A percentile compares a stretch with the other conserved stretches of the same genome.
These are phyloP conservation scores for Decorospora gaudefroyi DNA, from an alignment of 2,329 filamentous ascomycete genomes.

Conservation along the genomic window DNA sequence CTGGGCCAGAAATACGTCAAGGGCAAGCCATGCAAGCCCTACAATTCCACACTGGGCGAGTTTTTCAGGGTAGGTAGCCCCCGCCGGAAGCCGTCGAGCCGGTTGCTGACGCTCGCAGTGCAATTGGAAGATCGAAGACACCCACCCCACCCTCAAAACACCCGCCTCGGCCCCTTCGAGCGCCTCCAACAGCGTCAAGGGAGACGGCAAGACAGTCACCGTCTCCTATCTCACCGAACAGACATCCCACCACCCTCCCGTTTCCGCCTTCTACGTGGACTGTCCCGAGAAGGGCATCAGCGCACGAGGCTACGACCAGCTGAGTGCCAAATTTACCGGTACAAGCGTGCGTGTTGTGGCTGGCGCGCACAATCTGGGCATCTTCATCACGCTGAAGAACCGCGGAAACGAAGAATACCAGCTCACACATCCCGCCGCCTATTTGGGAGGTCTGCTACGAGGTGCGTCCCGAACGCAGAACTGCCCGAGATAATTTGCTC, in stretches of 20 bases:
- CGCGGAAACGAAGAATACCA: slow-evolving; percentile 89
- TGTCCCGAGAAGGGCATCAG: slow-evolving; percentile 89
- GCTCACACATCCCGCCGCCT: slow-evolving; percentile 90
- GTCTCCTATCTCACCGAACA: slow-evolving; percentile 97
- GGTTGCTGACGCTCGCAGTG: slow-evolving; percentile 60
- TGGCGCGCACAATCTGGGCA: slow-evolving; percentile 91
- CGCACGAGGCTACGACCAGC: slow-evolving; percentile 90
- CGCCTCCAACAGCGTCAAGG: slow-evolving; percentile 43
- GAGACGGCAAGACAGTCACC: slow-evolving; percentile 63
- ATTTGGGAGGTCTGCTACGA: slow-evolving; percentile 83
- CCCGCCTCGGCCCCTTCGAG: slow-evolving; percentile 49
- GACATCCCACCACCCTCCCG: slow-evolving; percentile 95
- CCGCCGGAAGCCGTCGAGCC: neutral
- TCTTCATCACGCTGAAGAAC: slow-evolving; percentile 85
- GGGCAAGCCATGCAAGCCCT: slow-evolving; percentile 97
- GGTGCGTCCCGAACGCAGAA: slow-evolving; percentile 47
- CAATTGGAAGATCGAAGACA: slow-evolving; percentile 91
- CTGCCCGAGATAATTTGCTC: slow-evolving; percentile 5
- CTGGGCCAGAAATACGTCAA: slow-evolving; percentile 85
- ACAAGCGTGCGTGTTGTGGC: slow-evolving; percentile 90
- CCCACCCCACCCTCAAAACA: slow-evolving; percentile 64
- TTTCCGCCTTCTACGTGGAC: slow-evolving; percentile 92
- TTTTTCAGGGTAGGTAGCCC: slow-evolving; percentile 78
- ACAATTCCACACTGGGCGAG: slow-evolving; percentile 95
- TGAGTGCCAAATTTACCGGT: slow-evolving; percentile 96